Percentiles rank a stretch among this genome's conserved stretches.
These are phyloP conservation scores for Candida multigemmis DNA, from an alignment of 805 yeast genomes.

Conservation along the genomic window DNA sequence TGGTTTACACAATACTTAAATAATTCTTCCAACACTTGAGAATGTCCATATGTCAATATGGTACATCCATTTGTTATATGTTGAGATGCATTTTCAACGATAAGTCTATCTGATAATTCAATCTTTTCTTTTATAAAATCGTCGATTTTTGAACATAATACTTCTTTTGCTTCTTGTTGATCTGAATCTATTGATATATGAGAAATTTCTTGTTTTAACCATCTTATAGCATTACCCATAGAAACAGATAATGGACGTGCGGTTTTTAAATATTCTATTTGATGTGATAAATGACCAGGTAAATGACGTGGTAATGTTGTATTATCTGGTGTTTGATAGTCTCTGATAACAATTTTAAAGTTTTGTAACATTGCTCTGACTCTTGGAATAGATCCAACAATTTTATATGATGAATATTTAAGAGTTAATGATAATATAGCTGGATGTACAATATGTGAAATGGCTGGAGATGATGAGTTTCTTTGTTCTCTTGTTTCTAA, in stretches of 20 bases:
- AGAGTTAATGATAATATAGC: conserved; percentile 70
- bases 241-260: conserved; percentile 88
- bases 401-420: conserved; percentile 71
- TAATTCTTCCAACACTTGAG: conserved; percentile 71
- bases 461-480: conserved; percentile 45
- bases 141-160: conserved; percentile 61
- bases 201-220: conserved; percentile 93
- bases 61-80: conserved; percentile 74
- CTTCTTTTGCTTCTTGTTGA: conserved; percentile 59
- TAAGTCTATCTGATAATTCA: conserved; percentile 73
- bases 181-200: conserved; percentile 63
- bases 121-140: conserved; percentile 78
- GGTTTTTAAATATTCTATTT: conserved; percentile 83
- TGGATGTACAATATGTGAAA: conserved; percentile 76
- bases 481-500: conserved; percentile 74
- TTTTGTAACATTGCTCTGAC: conserved; percentile 79
- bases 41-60: conserved; percentile 80
- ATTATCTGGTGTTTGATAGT: conserved; percentile 78
- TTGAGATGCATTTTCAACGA: conserved; percentile 67
- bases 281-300: conserved; percentile 81
- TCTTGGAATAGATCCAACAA: conserved; percentile 85
- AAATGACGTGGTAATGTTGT: conserved; percentile 82
- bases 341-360: conserved; percentile 69
- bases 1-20: conserved; percentile 57
- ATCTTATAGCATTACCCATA: conserved; percentile 96